Percentiles rank a stretch among this genome's conserved stretches.
Conservation (phyloP, 768 basidiomycete genomes). For the Tulasnella sp. region DNA sequence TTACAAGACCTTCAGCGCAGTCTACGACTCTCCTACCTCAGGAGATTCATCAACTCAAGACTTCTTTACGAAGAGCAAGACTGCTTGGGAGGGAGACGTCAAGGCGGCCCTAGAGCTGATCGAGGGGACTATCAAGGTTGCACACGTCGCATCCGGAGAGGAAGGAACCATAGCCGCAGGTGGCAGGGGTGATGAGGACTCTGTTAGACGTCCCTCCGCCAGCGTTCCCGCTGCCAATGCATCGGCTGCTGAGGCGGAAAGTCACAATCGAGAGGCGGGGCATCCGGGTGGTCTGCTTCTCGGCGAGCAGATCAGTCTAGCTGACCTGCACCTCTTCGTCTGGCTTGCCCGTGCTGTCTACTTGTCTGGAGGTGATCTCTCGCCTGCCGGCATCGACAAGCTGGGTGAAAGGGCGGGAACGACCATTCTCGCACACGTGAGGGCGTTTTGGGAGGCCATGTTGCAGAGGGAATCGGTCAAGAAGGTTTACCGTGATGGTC, state of each 20-base stretch:
- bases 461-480: slow-evolving; percentile 59
- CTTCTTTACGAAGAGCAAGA: slow-evolving; percentile 41
- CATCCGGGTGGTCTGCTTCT: slow-evolving; percentile 24
- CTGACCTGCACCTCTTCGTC: slow-evolving; percentile 67
- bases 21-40: slow-evolving; percentile 37
- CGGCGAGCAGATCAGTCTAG: slow-evolving; percentile 73
- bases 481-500: slow-evolving; percentile 42
- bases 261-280: slow-evolving; percentile 11
- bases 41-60: slow-evolving; percentile 29
- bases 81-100: slow-evolving; percentile 43
- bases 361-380: slow-evolving; percentile 42
- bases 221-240: slow-evolving; percentile 20
- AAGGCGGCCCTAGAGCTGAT: slow-evolving; percentile 37
- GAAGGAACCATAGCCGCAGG: background rate
- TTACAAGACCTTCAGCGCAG: slow-evolving; percentile 33
- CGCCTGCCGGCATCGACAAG: slow-evolving; percentile 37
- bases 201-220: background rate
- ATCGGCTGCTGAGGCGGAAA: background rate
- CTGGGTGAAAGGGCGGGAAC: background rate
- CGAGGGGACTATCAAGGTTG: slow-evolving; percentile 44
- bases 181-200: background rate
- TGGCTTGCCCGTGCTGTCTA: slow-evolving; percentile 56
- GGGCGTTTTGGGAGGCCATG: slow-evolving; percentile 56
- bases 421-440: background rate
- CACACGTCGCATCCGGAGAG: slow-evolving; percentile 3